Percentiles rank a stretch among this genome's conserved stretches.
These are phyloP conservation scores for Solanum hybrid DNA, from an alignment of 305 asterid species.

Conservation along the genomic window DNA sequence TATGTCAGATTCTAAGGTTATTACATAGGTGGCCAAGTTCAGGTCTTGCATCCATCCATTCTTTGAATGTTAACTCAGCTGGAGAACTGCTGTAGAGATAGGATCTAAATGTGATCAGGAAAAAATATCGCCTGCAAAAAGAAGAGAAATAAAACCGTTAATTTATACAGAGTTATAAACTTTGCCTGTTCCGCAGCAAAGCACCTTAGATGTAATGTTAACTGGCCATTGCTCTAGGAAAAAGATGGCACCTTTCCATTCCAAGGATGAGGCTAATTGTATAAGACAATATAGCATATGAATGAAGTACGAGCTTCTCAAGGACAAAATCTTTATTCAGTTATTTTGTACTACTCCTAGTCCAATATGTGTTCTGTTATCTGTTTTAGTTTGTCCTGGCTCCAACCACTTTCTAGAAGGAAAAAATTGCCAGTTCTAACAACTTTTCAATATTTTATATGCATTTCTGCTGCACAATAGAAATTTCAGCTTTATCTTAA, in stretches of 20 bases:
- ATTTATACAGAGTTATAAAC: neutral
- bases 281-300: neutral
- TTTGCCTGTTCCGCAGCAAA: neutral
- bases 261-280: neutral
- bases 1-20: constrained; percentile 68
- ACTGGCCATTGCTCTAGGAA: neutral
- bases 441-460: neutral
- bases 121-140: constrained; percentile 82
- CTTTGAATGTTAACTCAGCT: constrained; percentile 46
- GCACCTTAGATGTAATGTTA: neutral
- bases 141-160: constrained; percentile 5
- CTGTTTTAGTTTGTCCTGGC: neutral
- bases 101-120: constrained; percentile 83
- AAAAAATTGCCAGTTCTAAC: neutral
- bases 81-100: constrained; percentile 70
- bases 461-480: neutral
- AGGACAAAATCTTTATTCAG: neutral
- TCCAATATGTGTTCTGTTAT: neutral
- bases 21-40: constrained; percentile 93
- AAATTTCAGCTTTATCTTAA: neutral
- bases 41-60: constrained; percentile 97
- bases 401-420: neutral
- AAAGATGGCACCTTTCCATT: neutral
- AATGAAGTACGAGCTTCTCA: neutral
- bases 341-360: neutral